phyloP scores from a whole-genome alignment of 306 rosid species.

The Canavalia gladiata region DNA sequence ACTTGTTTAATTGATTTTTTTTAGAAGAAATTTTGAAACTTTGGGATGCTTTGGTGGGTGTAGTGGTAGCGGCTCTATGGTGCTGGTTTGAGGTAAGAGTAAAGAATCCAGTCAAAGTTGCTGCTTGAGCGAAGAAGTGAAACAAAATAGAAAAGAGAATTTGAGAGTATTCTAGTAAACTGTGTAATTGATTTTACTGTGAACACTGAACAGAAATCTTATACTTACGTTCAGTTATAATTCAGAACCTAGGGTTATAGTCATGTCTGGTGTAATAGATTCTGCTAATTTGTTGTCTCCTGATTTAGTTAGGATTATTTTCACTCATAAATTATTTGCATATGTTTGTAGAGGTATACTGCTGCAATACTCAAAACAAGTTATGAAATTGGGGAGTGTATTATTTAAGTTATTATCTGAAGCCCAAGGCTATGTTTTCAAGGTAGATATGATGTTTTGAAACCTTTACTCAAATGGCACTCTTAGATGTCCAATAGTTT shows the following conservation, averaged over 20 bases:
- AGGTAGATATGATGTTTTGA: slow-evolving; percentile 57
- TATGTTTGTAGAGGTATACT: too few species aligned
- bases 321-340: too few species aligned
- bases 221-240: not conserved
- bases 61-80: too few species aligned
- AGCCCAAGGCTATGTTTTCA: slow-evolving; percentile 44
- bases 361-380: too few species aligned
- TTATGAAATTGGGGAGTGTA: too few species aligned
- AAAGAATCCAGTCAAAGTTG: not conserved
- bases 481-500: slow-evolving; percentile 11
- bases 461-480: not conserved
- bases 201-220: not conserved
- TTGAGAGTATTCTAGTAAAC: not conserved
- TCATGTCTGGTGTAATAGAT: too few species aligned
- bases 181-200: not conserved
- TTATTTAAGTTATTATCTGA: too few species aligned
- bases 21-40: not conserved
- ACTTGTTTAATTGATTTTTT: not conserved
- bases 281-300: too few species aligned
- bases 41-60: not conserved
- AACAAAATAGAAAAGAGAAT: not conserved
- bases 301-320: too few species aligned
- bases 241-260: too few species aligned
- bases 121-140: not conserved
- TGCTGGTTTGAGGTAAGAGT: not conserved